These are phyloP conservation scores for Pichia sp. DNA, from an alignment of 1,139 yeast species.

Conservation along the genomic window DNA sequence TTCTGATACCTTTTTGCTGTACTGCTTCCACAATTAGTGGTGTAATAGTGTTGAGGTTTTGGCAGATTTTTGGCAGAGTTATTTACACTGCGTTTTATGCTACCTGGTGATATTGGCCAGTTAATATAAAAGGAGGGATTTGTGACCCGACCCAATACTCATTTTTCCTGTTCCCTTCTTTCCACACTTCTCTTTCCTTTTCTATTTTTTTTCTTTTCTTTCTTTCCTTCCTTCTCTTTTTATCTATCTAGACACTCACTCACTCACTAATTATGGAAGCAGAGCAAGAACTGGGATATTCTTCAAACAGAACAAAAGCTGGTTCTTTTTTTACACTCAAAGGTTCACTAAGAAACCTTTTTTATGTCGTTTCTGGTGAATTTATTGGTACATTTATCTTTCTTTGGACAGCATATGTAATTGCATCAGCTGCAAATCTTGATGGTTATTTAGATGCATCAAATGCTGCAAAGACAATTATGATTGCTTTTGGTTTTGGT, in stretches of 20 bases:
- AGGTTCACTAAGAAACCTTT: conserved; percentile 40
- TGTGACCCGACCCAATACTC: too few species aligned
- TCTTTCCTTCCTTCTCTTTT: not conserved
- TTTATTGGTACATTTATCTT: conserved; percentile 83
- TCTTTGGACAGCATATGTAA: conserved; percentile 73
- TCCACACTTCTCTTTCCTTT: not conserved
- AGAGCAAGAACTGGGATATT: conserved; percentile 34
- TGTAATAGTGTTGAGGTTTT: too few species aligned
- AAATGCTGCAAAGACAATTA: conserved; percentile 59
- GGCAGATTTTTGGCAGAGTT: too few species aligned
- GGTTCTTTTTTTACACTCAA: conserved; percentile 32
- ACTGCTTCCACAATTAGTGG: too few species aligned
- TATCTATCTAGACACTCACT: not conserved
- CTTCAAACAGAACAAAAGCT: too few species aligned
- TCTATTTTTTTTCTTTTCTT: not conserved
- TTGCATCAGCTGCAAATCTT: conserved; percentile 81
- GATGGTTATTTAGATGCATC: conserved; percentile 45
- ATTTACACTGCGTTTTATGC: too few species aligned
- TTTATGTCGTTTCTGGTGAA: conserved; percentile 56
- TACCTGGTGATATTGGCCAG: too few species aligned
- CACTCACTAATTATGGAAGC: conserved; percentile 23
- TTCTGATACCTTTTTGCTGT: too few species aligned
- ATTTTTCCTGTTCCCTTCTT: too few species aligned
- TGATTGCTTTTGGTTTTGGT: conserved; percentile 87
- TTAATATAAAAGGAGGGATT: too few species aligned